A percentile compares a stretch with the other conserved stretches of the same genome.
Evolutionary conservation across 192 early-diverging fungal species (phyloP).

Genomic region (Coemansia sp.): DNA sequence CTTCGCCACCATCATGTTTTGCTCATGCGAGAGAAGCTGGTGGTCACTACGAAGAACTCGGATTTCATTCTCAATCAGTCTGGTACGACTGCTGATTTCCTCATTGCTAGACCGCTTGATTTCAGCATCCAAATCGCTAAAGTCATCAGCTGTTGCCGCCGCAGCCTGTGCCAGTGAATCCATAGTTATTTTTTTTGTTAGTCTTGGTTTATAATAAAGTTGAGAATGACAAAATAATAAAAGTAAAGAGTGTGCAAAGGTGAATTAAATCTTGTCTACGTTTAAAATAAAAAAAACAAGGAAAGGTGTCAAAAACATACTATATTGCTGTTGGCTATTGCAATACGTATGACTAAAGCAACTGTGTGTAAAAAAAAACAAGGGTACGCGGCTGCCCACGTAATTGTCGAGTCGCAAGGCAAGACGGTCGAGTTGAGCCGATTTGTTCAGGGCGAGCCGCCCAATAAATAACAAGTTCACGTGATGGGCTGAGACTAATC

Average conservation of each 20-base stretch:
- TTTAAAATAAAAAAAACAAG: background rate
- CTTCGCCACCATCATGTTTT: constrained; percentile 79
- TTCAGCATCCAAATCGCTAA: constrained; percentile 84
- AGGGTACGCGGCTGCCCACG: constrained; percentile 6
- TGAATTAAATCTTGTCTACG: too few species aligned
- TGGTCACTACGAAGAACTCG: constrained; percentile 95
- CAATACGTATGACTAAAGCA: too few species aligned
- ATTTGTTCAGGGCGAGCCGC: background rate
- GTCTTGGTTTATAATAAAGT: background rate
- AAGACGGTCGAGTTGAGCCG: constrained; percentile 3
- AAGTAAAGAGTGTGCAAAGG: too few species aligned
- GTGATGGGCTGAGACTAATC: background rate
- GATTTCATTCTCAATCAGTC: constrained; percentile 95
- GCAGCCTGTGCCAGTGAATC: constrained; percentile 52
- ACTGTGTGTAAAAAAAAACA: constrained; percentile 6
- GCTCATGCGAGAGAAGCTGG: constrained; percentile 86
- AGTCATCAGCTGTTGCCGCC: constrained; percentile 45
- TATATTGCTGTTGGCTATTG: background rate
- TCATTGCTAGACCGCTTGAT: constrained; percentile 86
- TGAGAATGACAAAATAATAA: background rate
- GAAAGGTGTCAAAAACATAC: background rate
- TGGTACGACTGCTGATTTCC: constrained; percentile 87
- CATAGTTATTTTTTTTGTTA: constrained; percentile 25
- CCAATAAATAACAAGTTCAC: background rate
- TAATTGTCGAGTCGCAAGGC: constrained; percentile 12